phyloP scores from a whole-genome alignment of 2,329 filamentous ascomycete species.

The Calonectria pseudoturangicola region DNA sequence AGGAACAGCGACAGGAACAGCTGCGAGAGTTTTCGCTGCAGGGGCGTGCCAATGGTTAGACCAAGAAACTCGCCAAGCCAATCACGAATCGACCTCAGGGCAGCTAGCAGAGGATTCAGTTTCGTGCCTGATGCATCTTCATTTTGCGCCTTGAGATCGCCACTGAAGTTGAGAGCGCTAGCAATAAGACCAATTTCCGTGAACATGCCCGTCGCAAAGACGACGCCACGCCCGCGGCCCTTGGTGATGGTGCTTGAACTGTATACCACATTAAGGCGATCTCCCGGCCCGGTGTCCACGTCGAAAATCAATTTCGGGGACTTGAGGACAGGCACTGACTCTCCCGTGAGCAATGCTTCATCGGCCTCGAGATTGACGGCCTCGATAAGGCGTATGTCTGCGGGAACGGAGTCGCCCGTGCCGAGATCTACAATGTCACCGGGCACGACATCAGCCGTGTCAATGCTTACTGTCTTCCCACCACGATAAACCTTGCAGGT shows the following conservation, averaged over 20 bases:
- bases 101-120: slow-evolving; percentile 10
- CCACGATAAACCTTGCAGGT: slow-evolving; percentile 62
- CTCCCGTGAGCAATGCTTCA: slow-evolving; percentile 76
- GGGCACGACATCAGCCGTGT: slow-evolving; percentile 67
- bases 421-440: slow-evolving; percentile 71
- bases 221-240: slow-evolving; percentile 74
- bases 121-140: slow-evolving; percentile 19
- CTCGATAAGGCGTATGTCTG: slow-evolving; percentile 72
- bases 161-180: slow-evolving; percentile 58
- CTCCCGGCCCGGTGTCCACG: slow-evolving; percentile 63
- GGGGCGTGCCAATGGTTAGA: slow-evolving; percentile 75
- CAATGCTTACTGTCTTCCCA: slow-evolving; percentile 57
- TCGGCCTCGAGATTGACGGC: slow-evolving; percentile 79
- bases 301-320: slow-evolving; percentile 63
- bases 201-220: slow-evolving; percentile 75
- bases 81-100: slow-evolving; percentile 29
- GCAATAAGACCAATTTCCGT: slow-evolving; percentile 77
- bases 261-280: slow-evolving; percentile 75
- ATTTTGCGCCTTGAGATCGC: slow-evolving; percentile 33
- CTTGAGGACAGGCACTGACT: slow-evolving; percentile 74
- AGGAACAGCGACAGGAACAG: slow-evolving; percentile 75
- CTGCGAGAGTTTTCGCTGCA: slow-evolving; percentile 80
- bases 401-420: slow-evolving; percentile 74
- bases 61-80: slow-evolving; percentile 65
- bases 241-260: slow-evolving; percentile 75